Evolutionary conservation across 768 basidiomycete species (phyloP).

Genomic region (Pleurotus djamor): DNA sequence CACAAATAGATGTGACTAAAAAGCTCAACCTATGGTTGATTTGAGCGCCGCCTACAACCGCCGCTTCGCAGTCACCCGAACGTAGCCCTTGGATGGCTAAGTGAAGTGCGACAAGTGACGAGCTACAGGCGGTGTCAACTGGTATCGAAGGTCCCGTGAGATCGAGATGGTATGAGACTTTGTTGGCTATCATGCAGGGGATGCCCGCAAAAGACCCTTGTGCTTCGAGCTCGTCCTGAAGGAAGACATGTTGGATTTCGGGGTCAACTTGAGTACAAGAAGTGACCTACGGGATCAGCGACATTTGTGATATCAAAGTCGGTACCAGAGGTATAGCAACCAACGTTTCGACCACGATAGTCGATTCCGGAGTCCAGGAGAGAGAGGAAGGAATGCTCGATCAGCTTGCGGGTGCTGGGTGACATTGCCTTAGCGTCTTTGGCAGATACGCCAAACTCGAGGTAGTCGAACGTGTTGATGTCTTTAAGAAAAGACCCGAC

Average conservation of each 20-base stretch:
- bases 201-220: constrained; percentile 28
- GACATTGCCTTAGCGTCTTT: constrained; percentile 34
- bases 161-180: constrained; percentile 10
- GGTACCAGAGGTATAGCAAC: constrained; percentile 35
- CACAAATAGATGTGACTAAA: constrained; percentile 6
- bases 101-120: constrained; percentile 2
- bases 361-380: constrained; percentile 47
- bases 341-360: constrained; percentile 38
- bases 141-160: constrained; percentile 3
- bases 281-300: constrained; percentile 22
- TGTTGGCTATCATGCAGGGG: constrained; percentile 36
- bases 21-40: constrained; percentile 31
- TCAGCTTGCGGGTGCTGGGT: constrained; percentile 28
- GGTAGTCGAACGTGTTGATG: constrained; percentile 28
- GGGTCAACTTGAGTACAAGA: not conserved
- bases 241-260: not conserved
- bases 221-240: constrained; percentile 30
- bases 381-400: constrained; percentile 36
- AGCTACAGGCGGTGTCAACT: constrained; percentile 4
- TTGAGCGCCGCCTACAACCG: constrained; percentile 44
- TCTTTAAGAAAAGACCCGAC: constrained; percentile 36
- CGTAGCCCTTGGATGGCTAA: constrained; percentile 42
- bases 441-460: constrained; percentile 36
- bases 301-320: constrained; percentile 13
- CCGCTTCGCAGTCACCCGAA: constrained; percentile 43